Evolutionary conservation across 2,329 filamentous ascomycete genomes (phyloP), one percentile per base, ranked within the genome.

Genomic region (Fusarium sp.): DNA sequence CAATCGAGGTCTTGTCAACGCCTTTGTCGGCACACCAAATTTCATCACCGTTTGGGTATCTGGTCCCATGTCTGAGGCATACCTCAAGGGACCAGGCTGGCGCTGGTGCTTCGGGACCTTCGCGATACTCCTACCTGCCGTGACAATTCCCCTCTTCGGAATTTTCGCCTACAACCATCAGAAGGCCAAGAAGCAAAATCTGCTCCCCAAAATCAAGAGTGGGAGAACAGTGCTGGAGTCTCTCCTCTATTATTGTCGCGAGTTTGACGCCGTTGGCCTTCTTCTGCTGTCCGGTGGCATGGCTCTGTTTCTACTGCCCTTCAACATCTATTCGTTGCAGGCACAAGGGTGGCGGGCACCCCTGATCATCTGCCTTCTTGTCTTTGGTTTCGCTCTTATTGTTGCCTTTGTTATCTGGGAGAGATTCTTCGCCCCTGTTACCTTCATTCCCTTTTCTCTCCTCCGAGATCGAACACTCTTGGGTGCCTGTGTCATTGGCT

Each of bases 21-120:
- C 91, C 5, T 87, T 92, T 66, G 87, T 89, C 13, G 87, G 10
- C 1, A 89, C 92, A 1, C 92, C 92, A 1, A 92, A 91, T 77
- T 88, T 94, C n/a, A 86, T 89, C 18, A 65, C 73, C 4, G 65
- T 78, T 6, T 81, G 79, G 61, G 82, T 86, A 52, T 79, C 80
- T 16, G 76, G 78, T 10, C 73, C 74, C 10, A 76, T 78, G n/a
- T 76, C 81, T 6, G 56, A 75, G 41, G 70, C 72, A 2, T 79
- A 81, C 57, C 73, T 80, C 9, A 69, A 76, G 5, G 61, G 67
- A 5, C 74, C 68, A 5, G 75, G 70, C n/a, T 82, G 79, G 79
- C 74, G 79, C 18, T 82, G 81, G 81, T 79, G 72, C 9, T 91
- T 89, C 73, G 90, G 89, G 23, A 85, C 86, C 64, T 92, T 89